These are phyloP conservation scores for Cryptococcus sp. DNA, from an alignment of 1,284 basidiomycete species.

Conservation along the genomic window DNA sequence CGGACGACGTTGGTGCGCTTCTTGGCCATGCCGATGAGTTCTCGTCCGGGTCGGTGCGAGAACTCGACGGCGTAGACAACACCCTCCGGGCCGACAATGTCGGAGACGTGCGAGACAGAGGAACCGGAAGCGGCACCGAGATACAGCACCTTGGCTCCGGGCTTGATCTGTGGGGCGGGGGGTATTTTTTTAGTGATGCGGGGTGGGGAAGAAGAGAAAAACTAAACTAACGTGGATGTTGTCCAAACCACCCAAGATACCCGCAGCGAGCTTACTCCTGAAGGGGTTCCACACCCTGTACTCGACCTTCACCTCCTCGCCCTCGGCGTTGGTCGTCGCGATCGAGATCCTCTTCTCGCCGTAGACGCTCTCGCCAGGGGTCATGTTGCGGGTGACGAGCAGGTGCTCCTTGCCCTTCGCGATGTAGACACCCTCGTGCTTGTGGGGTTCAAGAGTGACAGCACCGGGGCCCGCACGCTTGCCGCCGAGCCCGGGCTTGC, in stretches of 20 bases:
- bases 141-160: slow-evolving; percentile 95
- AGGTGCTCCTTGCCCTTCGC: slow-evolving; percentile 91
- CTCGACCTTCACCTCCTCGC: slow-evolving; percentile 78
- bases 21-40: slow-evolving; percentile 99
- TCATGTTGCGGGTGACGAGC: slow-evolving; percentile 96
- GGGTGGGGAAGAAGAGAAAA: not conserved
- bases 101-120: slow-evolving; percentile 96
- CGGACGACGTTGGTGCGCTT: slow-evolving; percentile 99
- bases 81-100: slow-evolving; percentile 96
- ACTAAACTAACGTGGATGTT: slow-evolving; percentile 63
- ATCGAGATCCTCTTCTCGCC: slow-evolving; percentile 94
- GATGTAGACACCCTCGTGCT: slow-evolving; percentile 89
- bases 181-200: not conserved
- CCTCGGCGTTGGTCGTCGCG: slow-evolving; percentile 62
- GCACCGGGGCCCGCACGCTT: slow-evolving; percentile 69
- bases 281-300: slow-evolving; percentile 99
- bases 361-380: slow-evolving; percentile 96
- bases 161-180: slow-evolving; percentile 59
- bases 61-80: slow-evolving; percentile 99
- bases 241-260: slow-evolving; percentile 93
- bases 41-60: slow-evolving; percentile 91
- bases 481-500: slow-evolving; percentile 53
- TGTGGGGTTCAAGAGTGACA: slow-evolving; percentile 90
- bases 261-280: slow-evolving; percentile 93
- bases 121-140: slow-evolving; percentile 93